Conservation (phyloP, 495 filamentous ascomycete species). For the Penicillium nucicola region DNA sequence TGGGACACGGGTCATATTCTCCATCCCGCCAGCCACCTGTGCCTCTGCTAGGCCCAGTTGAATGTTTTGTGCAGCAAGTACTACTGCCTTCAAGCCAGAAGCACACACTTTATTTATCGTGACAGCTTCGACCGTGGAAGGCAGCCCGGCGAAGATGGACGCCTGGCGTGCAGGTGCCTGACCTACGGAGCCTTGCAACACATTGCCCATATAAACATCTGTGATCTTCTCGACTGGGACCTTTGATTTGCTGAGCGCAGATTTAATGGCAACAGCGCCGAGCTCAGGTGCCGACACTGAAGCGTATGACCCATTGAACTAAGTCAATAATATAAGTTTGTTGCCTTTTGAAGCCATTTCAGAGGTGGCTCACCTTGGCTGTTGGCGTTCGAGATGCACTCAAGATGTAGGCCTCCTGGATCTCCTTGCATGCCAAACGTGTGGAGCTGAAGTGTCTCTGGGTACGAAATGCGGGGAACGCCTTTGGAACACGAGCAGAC, state of each 20-base stretch:
- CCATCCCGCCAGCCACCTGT: conserved; percentile 91
- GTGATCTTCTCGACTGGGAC: conserved; percentile 74
- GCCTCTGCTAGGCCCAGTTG: conserved; percentile 84
- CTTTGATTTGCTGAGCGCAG: conserved; percentile 77
- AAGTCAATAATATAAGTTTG: neutral
- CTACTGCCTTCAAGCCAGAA: conserved; percentile 89
- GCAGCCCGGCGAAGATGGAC: conserved; percentile 79
- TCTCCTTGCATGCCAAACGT: conserved; percentile 56
- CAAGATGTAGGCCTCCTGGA: conserved; percentile 88
- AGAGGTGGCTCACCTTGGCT: conserved; percentile 59
- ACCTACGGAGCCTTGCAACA: conserved; percentile 78
- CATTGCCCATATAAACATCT: conserved; percentile 96
- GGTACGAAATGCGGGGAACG: conserved; percentile 42
- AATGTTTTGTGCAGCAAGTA: conserved; percentile 87
- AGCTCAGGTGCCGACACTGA: conserved; percentile 81
- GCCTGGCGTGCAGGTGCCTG: conserved; percentile 94
- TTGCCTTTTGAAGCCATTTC: neutral
- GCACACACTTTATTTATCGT: conserved; percentile 98
- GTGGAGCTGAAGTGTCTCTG: conserved; percentile 68
- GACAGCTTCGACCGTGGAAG: conserved; percentile 71
- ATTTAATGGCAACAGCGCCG: conserved; percentile 83
- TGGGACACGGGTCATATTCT: conserved; percentile 93
- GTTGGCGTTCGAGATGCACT: conserved; percentile 85
- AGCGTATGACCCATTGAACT: conserved; percentile 92
- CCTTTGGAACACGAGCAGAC: conserved; percentile 28